phyloP scores from a whole-genome alignment of 1,284 basidiomycete species.

The Malassezia sp. region DNA sequence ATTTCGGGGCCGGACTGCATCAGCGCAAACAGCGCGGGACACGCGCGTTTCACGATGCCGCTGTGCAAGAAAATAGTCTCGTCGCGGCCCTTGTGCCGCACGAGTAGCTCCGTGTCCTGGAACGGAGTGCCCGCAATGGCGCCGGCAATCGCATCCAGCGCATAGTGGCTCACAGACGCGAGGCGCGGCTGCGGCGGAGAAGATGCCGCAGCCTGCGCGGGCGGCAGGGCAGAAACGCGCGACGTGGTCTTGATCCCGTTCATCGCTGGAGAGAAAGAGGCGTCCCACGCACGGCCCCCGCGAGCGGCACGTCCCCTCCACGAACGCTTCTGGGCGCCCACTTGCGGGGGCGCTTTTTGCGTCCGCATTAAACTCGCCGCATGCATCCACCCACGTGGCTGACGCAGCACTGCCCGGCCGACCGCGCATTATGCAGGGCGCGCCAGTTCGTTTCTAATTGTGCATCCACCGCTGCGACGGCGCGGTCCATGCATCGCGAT shows the following conservation, averaged over 20 bases:
- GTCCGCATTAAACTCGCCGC: no score
- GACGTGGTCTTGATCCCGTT: not conserved
- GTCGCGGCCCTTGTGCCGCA: conserved; percentile 12
- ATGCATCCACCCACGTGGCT: no score
- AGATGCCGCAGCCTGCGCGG: no score
- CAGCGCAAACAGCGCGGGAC: conserved; percentile 6
- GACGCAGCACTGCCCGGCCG: no score
- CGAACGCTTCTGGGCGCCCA: not conserved
- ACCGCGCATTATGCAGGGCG: no score
- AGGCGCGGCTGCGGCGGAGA: conserved; percentile 7
- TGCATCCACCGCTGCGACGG: no score
- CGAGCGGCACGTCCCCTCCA: not conserved
- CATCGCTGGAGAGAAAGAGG: not conserved
- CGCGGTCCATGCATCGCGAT: no score
- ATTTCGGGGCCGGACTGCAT: conserved; percentile 5
- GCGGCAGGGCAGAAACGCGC: not conserved
- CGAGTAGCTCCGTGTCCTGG: conserved; percentile 14
- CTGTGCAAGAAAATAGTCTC: conserved; percentile 11
- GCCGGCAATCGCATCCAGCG: conserved; percentile 13
- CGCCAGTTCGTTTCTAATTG: no score
- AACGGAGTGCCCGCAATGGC: conserved; percentile 11
- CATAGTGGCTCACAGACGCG: conserved; percentile 12
- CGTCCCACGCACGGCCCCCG: not conserved
- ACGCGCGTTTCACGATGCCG: conserved; percentile 4
- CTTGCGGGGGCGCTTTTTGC: no score